Percentiles rank a stretch among this genome's conserved stretches.
phyloP scores from a whole-genome alignment of 805 yeast species.

The Saturnispora besseyi region DNA sequence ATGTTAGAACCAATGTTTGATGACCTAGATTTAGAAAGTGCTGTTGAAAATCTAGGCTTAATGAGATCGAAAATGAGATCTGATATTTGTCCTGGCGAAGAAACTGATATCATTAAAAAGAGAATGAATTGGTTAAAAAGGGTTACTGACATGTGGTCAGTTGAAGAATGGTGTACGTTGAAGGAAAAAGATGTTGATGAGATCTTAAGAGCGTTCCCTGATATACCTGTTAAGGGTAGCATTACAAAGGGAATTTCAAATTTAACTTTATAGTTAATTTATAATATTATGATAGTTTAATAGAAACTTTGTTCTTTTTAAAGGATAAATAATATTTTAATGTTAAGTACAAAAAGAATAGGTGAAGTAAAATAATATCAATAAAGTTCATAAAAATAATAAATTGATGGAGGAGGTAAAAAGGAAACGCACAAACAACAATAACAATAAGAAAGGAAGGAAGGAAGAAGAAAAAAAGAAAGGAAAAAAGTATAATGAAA shows the following conservation, averaged over 20 bases:
- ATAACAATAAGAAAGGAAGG: neutral
- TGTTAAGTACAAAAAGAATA: conserved; percentile 4
- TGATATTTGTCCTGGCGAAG: conserved; percentile 36
- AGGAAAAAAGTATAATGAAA: neutral
- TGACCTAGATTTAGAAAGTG: conserved; percentile 37
- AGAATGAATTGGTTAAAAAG: conserved; percentile 67
- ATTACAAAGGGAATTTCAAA: neutral
- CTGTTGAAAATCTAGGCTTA: conserved; percentile 51
- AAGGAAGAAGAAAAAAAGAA: neutral
- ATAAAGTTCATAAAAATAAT: neutral
- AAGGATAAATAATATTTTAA: neutral
- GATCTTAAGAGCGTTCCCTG: conserved; percentile 42
- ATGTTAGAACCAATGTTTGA: conserved; percentile 38
- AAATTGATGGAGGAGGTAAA: neutral
- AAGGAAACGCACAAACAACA: neutral
- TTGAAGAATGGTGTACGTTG: conserved; percentile 51
- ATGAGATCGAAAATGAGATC: conserved; percentile 43
- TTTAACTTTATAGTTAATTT: neutral
- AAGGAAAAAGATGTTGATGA: conserved; percentile 28
- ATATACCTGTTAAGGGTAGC: conserved; percentile 28
- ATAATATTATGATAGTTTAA: neutral
- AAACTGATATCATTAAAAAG: conserved; percentile 38
- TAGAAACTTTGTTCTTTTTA: neutral
- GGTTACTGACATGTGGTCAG: conserved; percentile 50
- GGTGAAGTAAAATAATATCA: conserved; percentile 4